Percentiles rank a stretch among this genome's conserved stretches.
These are phyloP conservation scores for Phanerodontia chrysosporium DNA, from an alignment of 768 basidiomycete species.

Conservation along the genomic window DNA sequence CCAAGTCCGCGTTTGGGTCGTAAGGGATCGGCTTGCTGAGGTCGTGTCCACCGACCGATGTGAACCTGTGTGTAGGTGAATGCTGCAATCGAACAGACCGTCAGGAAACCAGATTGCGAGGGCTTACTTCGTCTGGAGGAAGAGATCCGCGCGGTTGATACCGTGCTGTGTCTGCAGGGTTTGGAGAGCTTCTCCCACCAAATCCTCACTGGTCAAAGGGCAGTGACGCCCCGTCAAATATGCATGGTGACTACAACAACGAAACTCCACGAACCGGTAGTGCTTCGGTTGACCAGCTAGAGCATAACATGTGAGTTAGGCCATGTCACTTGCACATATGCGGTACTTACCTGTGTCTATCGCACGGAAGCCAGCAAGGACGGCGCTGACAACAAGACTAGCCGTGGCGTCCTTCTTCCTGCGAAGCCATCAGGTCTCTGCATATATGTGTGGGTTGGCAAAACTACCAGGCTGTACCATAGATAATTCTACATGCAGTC, in stretches of 20 bases:
- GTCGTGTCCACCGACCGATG: slow-evolving; percentile 72
- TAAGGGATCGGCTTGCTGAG: slow-evolving; percentile 69
- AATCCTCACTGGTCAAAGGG: slow-evolving; percentile 55
- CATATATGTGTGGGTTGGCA: not conserved
- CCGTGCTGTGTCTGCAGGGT: slow-evolving; percentile 51
- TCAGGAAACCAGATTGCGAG: not conserved
- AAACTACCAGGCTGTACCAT: slow-evolving; percentile 14
- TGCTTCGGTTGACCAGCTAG: slow-evolving; percentile 70
- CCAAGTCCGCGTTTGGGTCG: slow-evolving; percentile 46
- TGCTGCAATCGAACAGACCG: not conserved
- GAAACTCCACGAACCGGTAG: slow-evolving; percentile 47
- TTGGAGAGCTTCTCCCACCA: slow-evolving; percentile 71
- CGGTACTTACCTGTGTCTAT: slow-evolving; percentile 70
- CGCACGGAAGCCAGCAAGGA: slow-evolving; percentile 72
- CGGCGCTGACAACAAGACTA: slow-evolving; percentile 63
- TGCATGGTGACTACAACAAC: not conserved
- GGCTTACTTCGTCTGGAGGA: slow-evolving; percentile 74
- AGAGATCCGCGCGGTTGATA: slow-evolving; percentile 66
- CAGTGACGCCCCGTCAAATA: not conserved
- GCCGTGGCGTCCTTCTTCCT: slow-evolving; percentile 80
- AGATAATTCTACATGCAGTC: slow-evolving; percentile 13
- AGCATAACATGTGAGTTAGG: not conserved
- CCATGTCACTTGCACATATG: not conserved
- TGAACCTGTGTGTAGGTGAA: slow-evolving; percentile 57
- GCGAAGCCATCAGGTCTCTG: not conserved